Evolutionary conservation across 2,329 filamentous ascomycete genomes (phyloP).

Genomic region (Karstenula rhodostoma): DNA sequence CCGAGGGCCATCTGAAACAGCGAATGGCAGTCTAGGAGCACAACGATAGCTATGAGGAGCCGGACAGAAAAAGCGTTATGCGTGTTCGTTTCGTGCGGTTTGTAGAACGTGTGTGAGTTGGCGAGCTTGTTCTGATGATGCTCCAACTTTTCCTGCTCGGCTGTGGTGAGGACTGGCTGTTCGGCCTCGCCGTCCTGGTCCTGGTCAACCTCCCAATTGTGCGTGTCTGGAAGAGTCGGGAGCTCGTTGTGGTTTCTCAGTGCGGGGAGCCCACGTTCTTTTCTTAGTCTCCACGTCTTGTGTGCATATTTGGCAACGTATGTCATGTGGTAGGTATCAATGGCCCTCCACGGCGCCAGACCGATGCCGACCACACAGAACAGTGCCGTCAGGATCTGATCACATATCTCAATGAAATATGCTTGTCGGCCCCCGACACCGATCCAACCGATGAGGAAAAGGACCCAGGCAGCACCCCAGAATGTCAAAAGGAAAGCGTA

Average conservation of each 20-base stretch:
- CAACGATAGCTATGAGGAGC: conserved; percentile 76
- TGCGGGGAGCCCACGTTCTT: conserved; percentile 66
- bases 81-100: conserved; percentile 85
- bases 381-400: conserved; percentile 67
- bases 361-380: conserved; percentile 71
- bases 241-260: conserved; percentile 75
- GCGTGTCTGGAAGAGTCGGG: conserved; percentile 56
- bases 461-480: conserved; percentile 85
- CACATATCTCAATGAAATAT: conserved; percentile 63
- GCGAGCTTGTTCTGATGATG: conserved; percentile 82
- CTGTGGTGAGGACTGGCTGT: conserved; percentile 66
- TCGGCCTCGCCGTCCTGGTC: conserved; percentile 39
- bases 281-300: conserved; percentile 70
- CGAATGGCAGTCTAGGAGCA: conserved; percentile 80
- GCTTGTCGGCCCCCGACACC: conserved; percentile 76
- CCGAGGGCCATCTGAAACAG: conserved; percentile 82
- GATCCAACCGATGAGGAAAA: conserved; percentile 89
- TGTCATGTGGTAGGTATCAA: conserved; percentile 88
- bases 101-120: conserved; percentile 87
- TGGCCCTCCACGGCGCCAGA: conserved; percentile 72
- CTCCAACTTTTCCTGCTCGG: conserved; percentile 73
- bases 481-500: conserved; percentile 89
- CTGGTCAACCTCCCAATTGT: conserved; percentile 53
- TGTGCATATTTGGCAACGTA: conserved; percentile 77
- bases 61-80: conserved; percentile 80